phyloP scores from a whole-genome alignment of 768 basidiomycete genomes.

The Imleria badia region DNA sequence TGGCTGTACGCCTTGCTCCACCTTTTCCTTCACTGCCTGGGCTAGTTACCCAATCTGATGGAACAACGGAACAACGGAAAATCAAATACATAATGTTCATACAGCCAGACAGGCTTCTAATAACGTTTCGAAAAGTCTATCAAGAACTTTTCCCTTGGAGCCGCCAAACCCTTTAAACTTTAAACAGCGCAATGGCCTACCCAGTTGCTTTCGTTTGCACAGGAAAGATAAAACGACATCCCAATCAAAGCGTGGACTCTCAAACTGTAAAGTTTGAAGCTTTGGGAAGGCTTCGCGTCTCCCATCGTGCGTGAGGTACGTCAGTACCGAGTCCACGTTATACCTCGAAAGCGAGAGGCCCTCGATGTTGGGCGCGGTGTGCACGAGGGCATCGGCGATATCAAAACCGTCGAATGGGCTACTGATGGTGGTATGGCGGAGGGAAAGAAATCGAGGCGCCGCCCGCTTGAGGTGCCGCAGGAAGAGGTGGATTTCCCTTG shows the following conservation, averaged over 20 bases:
- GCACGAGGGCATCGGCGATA: slow-evolving; percentile 21
- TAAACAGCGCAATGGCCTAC: slow-evolving; percentile 17
- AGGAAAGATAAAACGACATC: slow-evolving; percentile 27
- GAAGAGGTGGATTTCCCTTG: slow-evolving; percentile 30
- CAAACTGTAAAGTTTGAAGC: slow-evolving; percentile 17
- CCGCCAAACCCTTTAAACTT: slow-evolving; percentile 24
- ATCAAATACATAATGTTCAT: not conserved
- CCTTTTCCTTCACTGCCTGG: too few species aligned
- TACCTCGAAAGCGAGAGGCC: slow-evolving; percentile 28
- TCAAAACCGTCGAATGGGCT: slow-evolving; percentile 28
- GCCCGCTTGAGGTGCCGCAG: slow-evolving; percentile 29
- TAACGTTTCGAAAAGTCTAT: slow-evolving; percentile 19
- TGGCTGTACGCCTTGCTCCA: too few species aligned
- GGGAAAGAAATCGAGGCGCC: slow-evolving; percentile 24
- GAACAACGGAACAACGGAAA: not conserved
- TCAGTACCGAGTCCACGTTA: slow-evolving; percentile 22
- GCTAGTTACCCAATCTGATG: too few species aligned
- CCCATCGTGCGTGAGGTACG: slow-evolving; percentile 25
- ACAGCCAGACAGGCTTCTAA: slow-evolving; percentile 23
- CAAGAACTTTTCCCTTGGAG: slow-evolving; percentile 18
- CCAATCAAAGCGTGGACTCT: slow-evolving; percentile 32
- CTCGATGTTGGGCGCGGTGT: slow-evolving; percentile 26
- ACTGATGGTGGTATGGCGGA: slow-evolving; percentile 20
- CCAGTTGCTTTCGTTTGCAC: slow-evolving; percentile 21
- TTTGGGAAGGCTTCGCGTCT: slow-evolving; percentile 28